Base-by-base conservation (phyloP, 177 flowering plant genomes). In the Vitis hybrid region DNA sequence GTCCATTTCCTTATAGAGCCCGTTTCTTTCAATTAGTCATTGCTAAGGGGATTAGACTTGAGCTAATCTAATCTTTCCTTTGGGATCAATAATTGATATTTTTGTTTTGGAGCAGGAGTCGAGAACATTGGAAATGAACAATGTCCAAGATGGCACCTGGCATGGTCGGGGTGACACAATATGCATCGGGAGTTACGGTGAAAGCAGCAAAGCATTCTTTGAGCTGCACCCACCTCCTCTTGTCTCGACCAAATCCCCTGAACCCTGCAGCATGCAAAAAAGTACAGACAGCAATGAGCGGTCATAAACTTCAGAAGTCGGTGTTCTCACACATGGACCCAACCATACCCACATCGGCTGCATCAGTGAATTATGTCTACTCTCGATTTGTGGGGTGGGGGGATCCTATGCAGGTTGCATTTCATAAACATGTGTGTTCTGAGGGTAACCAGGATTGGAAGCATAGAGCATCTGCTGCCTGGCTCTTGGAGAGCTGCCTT, bases 141-240 rank as follows among this genome's bases (percentile, higher is more conserved):
- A 93, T 72, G 94, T 93, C 62, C 95, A 84, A 69, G 91, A 86
- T 72, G 97, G 95, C n/a, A 84, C 80, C 2, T 93, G 97, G 97
- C 92, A 88, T 66, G 98, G 98, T 33, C 85, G 95, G 22, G 97
- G 98, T 48, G 97, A 91, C 74, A 91, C 97, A 10, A 80, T 90
- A 78, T 91, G 92, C 71, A 67, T 93, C 31, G 98, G 97, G 4
- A 79, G 83, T 74, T 76, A 69, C 51, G 60, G 77, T 14, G 88
- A 85, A 72, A 85, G 81, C 16, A 78, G 72, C 72, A 87, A 81
- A 63, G 77, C 86, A 12, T 66, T 81, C 51, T 51, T 83, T 57
- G 89, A 84, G 83, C 76, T 87, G 22, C 74, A 71, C 19, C 89
- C 84, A 45, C 88, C 92, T 48, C 70, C 88, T 67, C 22, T 76